These are phyloP conservation scores for Pythium apleroticum DNA, from an alignment of 352 stramenopile genomes.

Conservation along the genomic window DNA sequence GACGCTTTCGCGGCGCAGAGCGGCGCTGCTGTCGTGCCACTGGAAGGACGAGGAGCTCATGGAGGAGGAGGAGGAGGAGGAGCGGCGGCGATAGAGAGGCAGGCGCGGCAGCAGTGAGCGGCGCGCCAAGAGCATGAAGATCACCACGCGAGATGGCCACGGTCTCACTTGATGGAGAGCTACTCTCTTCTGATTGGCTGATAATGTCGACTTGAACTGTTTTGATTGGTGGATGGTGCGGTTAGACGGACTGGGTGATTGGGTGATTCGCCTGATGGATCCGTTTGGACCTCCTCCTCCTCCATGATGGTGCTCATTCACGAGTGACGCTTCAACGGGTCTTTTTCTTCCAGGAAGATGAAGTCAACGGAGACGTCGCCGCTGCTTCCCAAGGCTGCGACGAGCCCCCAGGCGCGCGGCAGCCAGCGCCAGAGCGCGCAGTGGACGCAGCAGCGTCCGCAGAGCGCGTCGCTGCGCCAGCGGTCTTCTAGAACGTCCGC, in stretches of 20 bases:
- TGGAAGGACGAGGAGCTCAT: slow-evolving; percentile 28
- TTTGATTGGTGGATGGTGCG: not conserved
- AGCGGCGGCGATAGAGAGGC: slow-evolving; percentile 8
- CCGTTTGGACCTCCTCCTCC: too few species aligned
- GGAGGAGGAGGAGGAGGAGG: not conserved
- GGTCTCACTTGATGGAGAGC: not conserved
- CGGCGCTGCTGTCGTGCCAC: slow-evolving; percentile 18
- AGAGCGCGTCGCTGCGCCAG: slow-evolving; percentile 9
- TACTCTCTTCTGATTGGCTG: slow-evolving; percentile 12
- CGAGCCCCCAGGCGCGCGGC: not conserved
- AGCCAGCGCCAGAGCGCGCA: not conserved
- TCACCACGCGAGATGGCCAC: not conserved
- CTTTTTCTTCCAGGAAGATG: not conserved
- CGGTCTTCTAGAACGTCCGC: not conserved
- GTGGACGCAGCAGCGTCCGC: not conserved
- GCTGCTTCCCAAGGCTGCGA: slow-evolving; percentile 12
- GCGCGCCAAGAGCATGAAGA: slow-evolving; percentile 15
- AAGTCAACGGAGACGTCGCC: slow-evolving; percentile 18
- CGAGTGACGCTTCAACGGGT: not conserved
- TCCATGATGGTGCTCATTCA: too few species aligned
- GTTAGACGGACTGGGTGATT: slow-evolving; percentile 4
- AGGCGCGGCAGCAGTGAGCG: not conserved
- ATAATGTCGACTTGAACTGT: not conserved
- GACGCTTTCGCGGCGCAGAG: slow-evolving; percentile 23
- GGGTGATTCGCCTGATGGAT: slow-evolving; percentile 2